A percentile compares a stretch with the other conserved stretches of the same genome.
Evolutionary conservation across 768 basidiomycete species (phyloP).

Genomic region (Podaxis rugospora): DNA sequence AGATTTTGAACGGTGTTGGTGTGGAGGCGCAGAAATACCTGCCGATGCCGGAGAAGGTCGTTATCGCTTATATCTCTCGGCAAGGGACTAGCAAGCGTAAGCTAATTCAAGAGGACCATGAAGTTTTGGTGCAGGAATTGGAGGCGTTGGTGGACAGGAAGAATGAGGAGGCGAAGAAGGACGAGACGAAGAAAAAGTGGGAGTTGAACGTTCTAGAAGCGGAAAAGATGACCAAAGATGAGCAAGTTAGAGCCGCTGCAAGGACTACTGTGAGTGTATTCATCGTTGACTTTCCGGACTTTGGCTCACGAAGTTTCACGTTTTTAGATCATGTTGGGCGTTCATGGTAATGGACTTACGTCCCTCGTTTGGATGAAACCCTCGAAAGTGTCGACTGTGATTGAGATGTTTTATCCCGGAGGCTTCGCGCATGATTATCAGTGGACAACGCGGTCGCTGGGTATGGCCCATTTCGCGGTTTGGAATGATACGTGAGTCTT

Average conservation of each 20-base stretch:
- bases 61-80: slow-evolving; percentile 72
- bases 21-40: slow-evolving; percentile 24
- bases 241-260: slow-evolving; percentile 63
- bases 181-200: slow-evolving; percentile 33
- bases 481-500: slow-evolving; percentile 70
- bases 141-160: slow-evolving; percentile 41
- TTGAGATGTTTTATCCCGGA: slow-evolving; percentile 78
- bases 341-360: slow-evolving; percentile 80
- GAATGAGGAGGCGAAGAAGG: slow-evolving; percentile 21
- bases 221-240: slow-evolving; percentile 67
- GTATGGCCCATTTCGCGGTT: slow-evolving; percentile 70
- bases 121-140: slow-evolving; percentile 46
- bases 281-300: not conserved
- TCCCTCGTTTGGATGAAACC: slow-evolving; percentile 84
- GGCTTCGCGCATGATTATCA: slow-evolving; percentile 88
- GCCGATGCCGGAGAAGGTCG: slow-evolving; percentile 44
- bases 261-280: slow-evolving; percentile 59
- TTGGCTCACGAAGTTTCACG: not conserved
- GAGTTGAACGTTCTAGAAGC: slow-evolving; percentile 58
- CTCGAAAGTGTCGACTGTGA: slow-evolving; percentile 71
- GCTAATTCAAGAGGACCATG: slow-evolving; percentile 53
- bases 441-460: slow-evolving; percentile 72
- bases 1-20: slow-evolving; percentile 17
- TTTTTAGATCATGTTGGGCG: slow-evolving; percentile 59
- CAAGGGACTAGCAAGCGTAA: slow-evolving; percentile 50